These are phyloP conservation scores for Kregervanrija fluxuum DNA, from an alignment of 805 yeast genomes.

Conservation along the genomic window DNA sequence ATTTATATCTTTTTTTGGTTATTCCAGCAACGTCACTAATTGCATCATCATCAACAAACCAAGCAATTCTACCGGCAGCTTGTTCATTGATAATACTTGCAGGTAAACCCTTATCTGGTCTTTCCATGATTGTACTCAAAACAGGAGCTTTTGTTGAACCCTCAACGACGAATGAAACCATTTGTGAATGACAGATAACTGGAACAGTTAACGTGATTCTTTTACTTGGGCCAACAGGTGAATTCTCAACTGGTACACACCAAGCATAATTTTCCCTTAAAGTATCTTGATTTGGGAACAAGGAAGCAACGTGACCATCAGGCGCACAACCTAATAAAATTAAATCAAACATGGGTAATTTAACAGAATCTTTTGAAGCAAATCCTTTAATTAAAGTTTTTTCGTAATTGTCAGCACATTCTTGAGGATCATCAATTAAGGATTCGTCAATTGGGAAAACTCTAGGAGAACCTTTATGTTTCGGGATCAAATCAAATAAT, in stretches of 20 bases:
- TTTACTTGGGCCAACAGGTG: constrained; percentile 81
- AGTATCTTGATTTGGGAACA: constrained; percentile 87
- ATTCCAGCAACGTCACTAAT: constrained; percentile 65
- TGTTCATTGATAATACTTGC: constrained; percentile 89
- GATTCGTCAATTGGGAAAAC: constrained; percentile 79
- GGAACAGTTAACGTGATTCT: constrained; percentile 91
- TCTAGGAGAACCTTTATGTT: constrained; percentile 48
- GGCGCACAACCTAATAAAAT: constrained; percentile 95
- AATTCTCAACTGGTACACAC: constrained; percentile 88
- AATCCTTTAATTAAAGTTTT: constrained; percentile 79
- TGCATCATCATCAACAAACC: constrained; percentile 97
- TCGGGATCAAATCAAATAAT: constrained; percentile 63
- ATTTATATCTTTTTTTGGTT: constrained; percentile 66
- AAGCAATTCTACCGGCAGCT: constrained; percentile 93
- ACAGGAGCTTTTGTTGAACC: constrained; percentile 94
- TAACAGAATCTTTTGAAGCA: constrained; percentile 94
- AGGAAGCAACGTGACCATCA: constrained; percentile 96
- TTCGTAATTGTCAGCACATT: constrained; percentile 91
- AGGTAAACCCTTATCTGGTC: constrained; percentile 95
- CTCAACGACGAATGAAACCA: constrained; percentile 92
- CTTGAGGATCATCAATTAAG: constrained; percentile 72
- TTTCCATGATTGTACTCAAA: constrained; percentile 84
- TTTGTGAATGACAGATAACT: constrained; percentile 86
- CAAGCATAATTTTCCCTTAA: constrained; percentile 87
- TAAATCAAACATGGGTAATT: constrained; percentile 89